phyloP scores from a whole-genome alignment of 1,284 basidiomycete species.

The Fomitiporia mediterranea region DNA sequence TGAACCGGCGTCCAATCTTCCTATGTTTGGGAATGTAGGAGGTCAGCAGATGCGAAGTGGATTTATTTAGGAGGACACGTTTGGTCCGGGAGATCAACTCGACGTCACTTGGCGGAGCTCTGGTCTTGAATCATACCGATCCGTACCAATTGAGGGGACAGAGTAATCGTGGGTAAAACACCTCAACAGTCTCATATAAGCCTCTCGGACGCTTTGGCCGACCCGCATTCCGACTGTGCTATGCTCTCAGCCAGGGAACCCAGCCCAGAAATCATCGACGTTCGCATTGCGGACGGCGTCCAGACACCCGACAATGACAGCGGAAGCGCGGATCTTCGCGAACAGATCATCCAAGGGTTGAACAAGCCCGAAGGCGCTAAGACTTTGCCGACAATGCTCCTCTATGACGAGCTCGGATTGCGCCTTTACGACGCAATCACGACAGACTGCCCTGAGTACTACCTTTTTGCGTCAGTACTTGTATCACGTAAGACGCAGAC shows the following conservation, averaged over 20 bases:
- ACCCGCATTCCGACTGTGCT: not conserved
- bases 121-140: not conserved
- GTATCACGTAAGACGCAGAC: not conserved
- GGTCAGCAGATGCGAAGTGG: not conserved
- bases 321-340: slow-evolving; percentile 33
- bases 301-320: slow-evolving; percentile 22
- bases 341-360: slow-evolving; percentile 53
- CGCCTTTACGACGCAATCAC: slow-evolving; percentile 83
- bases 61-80: not conserved
- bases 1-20: not conserved
- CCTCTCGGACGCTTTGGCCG: not conserved
- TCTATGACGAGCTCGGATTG: slow-evolving; percentile 85
- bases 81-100: not conserved
- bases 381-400: slow-evolving; percentile 77
- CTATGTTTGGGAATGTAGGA: not conserved
- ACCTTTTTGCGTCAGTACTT: slow-evolving; percentile 42
- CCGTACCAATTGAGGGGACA: not conserved
- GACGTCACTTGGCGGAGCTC: slow-evolving; percentile 1
- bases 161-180: not conserved
- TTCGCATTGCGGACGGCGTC: slow-evolving; percentile 1
- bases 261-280: slow-evolving; percentile 12
- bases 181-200: not conserved
- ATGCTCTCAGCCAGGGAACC: not conserved
- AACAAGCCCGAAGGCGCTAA: slow-evolving; percentile 49
- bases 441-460: slow-evolving; percentile 80